phyloP scores from a whole-genome alignment of 768 basidiomycete genomes.

The Amanita exitialis region DNA sequence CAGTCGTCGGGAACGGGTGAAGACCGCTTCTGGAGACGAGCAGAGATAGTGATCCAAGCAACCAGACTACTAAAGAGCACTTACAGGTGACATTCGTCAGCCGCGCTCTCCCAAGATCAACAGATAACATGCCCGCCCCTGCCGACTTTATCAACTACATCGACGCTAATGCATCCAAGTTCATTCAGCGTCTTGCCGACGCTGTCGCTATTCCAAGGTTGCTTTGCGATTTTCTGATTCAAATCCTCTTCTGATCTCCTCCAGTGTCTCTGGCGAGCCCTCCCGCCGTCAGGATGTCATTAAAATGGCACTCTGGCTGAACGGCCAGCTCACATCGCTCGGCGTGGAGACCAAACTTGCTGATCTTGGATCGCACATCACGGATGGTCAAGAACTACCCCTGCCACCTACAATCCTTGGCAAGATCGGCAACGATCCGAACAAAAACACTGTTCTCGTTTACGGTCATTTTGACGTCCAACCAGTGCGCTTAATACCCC shows the following conservation, averaged over 20 bases:
- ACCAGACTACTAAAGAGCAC: not conserved
- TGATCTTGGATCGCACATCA: conserved; percentile 66
- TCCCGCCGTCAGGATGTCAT: conserved; percentile 67
- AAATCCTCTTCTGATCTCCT: not conserved
- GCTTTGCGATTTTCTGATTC: conserved; percentile 1
- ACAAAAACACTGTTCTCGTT: conserved; percentile 88
- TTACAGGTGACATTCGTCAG: conserved; percentile 1
- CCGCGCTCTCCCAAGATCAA: not conserved
- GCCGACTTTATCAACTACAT: conserved; percentile 41
- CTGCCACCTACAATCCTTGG: conserved; percentile 84
- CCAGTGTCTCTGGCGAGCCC: conserved; percentile 63
- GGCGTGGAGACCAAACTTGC: conserved; percentile 70
- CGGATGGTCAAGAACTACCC: conserved; percentile 55
- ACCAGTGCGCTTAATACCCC: conserved; percentile 41
- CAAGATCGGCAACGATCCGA: conserved; percentile 68
- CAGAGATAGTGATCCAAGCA: not conserved
- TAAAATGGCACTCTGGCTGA: conserved; percentile 80
- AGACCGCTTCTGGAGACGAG: not conserved
- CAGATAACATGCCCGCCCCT: conserved; percentile 34
- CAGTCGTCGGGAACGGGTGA: conserved; percentile 36
- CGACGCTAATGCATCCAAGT: conserved; percentile 58
- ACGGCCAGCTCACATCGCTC: conserved; percentile 59
- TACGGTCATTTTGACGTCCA: conserved; percentile 98
- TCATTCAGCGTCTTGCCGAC: conserved; percentile 69
- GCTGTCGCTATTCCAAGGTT: conserved; percentile 82